Percentiles rank a stretch among this genome's conserved stretches.
Evolutionary conservation across 2,329 filamentous ascomycete genomes (phyloP).

Genomic region (Ceratocystis alfenasii): DNA sequence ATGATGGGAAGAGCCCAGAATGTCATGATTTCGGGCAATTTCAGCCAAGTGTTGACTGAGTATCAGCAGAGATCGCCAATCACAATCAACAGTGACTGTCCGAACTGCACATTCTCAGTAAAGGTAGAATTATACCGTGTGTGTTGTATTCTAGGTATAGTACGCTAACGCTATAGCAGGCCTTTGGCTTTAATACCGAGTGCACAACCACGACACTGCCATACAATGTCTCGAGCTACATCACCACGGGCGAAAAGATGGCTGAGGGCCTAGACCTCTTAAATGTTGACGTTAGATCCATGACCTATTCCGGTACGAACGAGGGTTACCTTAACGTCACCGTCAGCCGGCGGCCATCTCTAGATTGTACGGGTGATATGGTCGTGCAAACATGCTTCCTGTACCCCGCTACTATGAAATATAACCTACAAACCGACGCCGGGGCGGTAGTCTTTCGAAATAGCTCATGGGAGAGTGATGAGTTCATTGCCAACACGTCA

Average conservation of each 20-base stretch:
- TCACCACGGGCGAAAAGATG: neutral
- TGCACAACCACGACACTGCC: constrained; percentile 1
- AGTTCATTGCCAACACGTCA: constrained; percentile 16
- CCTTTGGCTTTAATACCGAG: constrained; percentile 18
- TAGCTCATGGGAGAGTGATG: constrained; percentile 18
- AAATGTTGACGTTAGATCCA: constrained; percentile 2
- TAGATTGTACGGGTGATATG: constrained; percentile 18
- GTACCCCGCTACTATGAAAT: constrained; percentile 19
- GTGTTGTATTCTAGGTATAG: neutral
- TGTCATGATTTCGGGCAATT: constrained; percentile 21
- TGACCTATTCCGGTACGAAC: neutral
- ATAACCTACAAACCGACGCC: constrained; percentile 13
- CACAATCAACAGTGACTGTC: constrained; percentile 20
- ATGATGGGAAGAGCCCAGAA: constrained; percentile 21
- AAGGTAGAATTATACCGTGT: neutral
- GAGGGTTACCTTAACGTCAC: constrained; percentile 21
- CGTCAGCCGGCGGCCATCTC: constrained; percentile 17
- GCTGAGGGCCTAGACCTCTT: constrained; percentile 13
- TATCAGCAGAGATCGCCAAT: constrained; percentile 21
- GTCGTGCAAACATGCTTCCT: constrained; percentile 20
- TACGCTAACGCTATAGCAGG: neutral
- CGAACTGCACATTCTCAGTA: constrained; percentile 21
- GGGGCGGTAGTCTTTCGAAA: constrained; percentile 17
- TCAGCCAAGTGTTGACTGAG: constrained; percentile 19
- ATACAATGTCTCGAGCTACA: constrained; percentile 17